These are phyloP conservation scores for Cyclocybe aegerita DNA, from an alignment of 768 basidiomycete genomes.

Conservation along the genomic window DNA sequence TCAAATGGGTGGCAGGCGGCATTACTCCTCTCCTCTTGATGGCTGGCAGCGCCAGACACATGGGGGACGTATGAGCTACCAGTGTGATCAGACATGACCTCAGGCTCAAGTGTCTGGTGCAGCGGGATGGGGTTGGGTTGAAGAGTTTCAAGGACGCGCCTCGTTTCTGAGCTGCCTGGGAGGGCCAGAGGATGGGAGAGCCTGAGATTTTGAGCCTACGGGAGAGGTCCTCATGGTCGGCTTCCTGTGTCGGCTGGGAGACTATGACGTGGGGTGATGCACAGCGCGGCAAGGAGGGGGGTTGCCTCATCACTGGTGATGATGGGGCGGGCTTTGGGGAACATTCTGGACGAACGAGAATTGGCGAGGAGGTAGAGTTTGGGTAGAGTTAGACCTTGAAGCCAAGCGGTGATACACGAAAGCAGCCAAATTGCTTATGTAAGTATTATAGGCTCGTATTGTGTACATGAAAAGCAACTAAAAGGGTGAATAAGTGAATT, in stretches of 20 bases:
- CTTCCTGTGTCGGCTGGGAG: conserved; percentile 40
- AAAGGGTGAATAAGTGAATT: too few species aligned
- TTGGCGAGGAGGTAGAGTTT: too few species aligned
- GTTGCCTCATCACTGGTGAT: conserved; percentile 23
- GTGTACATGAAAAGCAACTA: too few species aligned
- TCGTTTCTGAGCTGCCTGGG: conserved; percentile 30
- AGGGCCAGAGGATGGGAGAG: conserved; percentile 36
- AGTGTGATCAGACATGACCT: conserved; percentile 58
- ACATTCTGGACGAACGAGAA: conserved; percentile 22
- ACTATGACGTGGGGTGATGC: conserved; percentile 31
- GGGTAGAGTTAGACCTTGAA: too few species aligned
- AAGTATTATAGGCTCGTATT: too few species aligned
- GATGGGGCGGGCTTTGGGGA: conserved; percentile 27
- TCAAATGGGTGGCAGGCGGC: conserved; percentile 75
- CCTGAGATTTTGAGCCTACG: conserved; percentile 69
- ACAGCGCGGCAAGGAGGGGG: conserved; percentile 33
- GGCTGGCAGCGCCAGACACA: too few species aligned
- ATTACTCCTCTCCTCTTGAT: conserved; percentile 27
- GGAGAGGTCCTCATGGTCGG: conserved; percentile 73
- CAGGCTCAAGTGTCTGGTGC: conserved; percentile 61
- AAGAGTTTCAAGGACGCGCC: conserved; percentile 52
- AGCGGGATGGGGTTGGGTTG: conserved; percentile 68
- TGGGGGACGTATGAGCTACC: conserved; percentile 50
- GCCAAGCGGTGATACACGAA: too few species aligned
- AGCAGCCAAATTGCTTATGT: too few species aligned